These are phyloP conservation scores for Trichosporon asahii DNA, from an alignment of 1,284 basidiomycete species.

Conservation along the genomic window DNA sequence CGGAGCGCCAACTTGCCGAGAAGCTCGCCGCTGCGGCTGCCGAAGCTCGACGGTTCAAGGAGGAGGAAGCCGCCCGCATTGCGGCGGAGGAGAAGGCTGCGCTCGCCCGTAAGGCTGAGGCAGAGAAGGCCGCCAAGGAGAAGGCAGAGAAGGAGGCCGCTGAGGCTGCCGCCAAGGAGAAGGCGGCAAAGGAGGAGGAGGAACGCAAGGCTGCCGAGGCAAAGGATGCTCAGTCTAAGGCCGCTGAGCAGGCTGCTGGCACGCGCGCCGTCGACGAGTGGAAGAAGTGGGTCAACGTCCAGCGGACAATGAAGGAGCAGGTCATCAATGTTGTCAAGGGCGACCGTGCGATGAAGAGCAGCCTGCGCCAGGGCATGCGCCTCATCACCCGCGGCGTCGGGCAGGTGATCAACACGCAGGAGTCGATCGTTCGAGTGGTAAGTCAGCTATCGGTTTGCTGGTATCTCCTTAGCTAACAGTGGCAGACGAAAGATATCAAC, in stretches of 20 bases:
- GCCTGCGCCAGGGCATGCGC: slow-evolving; percentile 63
- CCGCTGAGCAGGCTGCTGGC: slow-evolving; percentile 15
- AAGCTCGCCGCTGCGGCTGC: slow-evolving; percentile 19
- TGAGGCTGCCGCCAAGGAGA: slow-evolving; percentile 12
- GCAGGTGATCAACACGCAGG: slow-evolving; percentile 77
- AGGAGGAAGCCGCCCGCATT: slow-evolving; percentile 30
- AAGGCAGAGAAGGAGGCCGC: slow-evolving; percentile 23
- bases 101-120: slow-evolving; percentile 28
- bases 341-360: slow-evolving; percentile 56
- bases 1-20: slow-evolving; percentile 27
- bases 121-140: slow-evolving; percentile 28
- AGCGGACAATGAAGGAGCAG: slow-evolving; percentile 68
- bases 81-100: slow-evolving; percentile 32
- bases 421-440: slow-evolving; percentile 64
- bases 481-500: slow-evolving; percentile 65
- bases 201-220: slow-evolving; percentile 24
- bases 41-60: slow-evolving; percentile 20
- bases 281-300: slow-evolving; percentile 60
- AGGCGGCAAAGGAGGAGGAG: slow-evolving; percentile 20
- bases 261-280: slow-evolving; percentile 62
- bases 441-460: slow-evolving; percentile 22
- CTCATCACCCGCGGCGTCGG: slow-evolving; percentile 87
- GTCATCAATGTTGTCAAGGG: slow-evolving; percentile 68
- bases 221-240: slow-evolving; percentile 21
- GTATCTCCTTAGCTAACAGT: slow-evolving; percentile 12